A percentile compares a stretch with the other conserved stretches of the same genome.
phyloP scores from a whole-genome alignment of 2,329 filamentous ascomycete species.

The Trichoderma koningiopsis region DNA sequence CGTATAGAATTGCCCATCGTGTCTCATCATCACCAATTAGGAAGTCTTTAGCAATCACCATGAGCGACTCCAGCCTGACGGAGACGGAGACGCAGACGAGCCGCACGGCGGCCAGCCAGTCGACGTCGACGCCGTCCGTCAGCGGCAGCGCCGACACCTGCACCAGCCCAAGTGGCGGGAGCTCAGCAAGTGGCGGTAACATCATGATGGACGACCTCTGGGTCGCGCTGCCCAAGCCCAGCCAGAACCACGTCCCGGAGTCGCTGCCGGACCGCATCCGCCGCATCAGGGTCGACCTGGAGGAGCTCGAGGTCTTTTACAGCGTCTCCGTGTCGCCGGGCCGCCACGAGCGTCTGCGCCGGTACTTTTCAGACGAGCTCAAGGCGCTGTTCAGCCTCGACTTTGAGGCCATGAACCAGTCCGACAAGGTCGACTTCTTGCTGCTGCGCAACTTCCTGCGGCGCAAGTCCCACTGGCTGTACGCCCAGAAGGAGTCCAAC shows the following conservation, averaged over 20 bases:
- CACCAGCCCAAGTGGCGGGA: conserved; percentile 13
- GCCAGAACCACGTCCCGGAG: conserved; percentile 30
- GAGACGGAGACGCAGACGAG: not conserved
- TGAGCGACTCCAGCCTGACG: conserved; percentile 1
- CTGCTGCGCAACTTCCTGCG: conserved; percentile 52
- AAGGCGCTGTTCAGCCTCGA: conserved; percentile 32
- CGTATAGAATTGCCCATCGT: not conserved
- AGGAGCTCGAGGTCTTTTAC: conserved; percentile 53
- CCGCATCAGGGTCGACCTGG: conserved; percentile 48
- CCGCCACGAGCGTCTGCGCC: conserved; percentile 43
- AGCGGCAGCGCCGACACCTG: not conserved
- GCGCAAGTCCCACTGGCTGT: conserved; percentile 41
- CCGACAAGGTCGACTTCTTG: conserved; percentile 52
- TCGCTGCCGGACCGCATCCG: conserved; percentile 46
- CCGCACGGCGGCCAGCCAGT: conserved; percentile 3
- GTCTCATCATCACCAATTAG: not conserved
- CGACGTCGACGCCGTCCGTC: conserved; percentile 10
- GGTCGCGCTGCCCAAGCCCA: conserved; percentile 27
- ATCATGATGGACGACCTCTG: conserved; percentile 28
- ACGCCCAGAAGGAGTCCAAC: conserved; percentile 43
- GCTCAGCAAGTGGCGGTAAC: conserved; percentile 3
- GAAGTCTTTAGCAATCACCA: not conserved
- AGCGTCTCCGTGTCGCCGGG: conserved; percentile 48
- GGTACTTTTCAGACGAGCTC: conserved; percentile 48
- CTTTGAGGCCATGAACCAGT: conserved; percentile 40